These are phyloP conservation scores for California macrophylla DNA, from an alignment of 441 rosid species.

Conservation along the genomic window DNA sequence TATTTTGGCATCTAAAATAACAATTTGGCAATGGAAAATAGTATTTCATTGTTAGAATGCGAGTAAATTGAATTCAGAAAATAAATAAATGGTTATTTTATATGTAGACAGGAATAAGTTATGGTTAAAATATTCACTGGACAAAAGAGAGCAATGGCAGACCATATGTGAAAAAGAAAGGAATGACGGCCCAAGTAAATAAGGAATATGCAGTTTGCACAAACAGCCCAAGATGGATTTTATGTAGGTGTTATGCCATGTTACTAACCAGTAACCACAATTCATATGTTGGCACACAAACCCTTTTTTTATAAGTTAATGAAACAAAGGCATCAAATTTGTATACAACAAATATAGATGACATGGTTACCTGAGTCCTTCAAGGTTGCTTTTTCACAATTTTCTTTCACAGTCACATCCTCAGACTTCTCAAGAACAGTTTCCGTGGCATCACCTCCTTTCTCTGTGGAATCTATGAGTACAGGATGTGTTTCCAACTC, in stretches of 20 bases:
- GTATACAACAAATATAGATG: too few species aligned
- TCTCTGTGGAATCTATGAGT: slow-evolving; percentile 25
- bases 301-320: too few species aligned
- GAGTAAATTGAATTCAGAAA: neutral
- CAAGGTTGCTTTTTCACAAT: slow-evolving; percentile 22
- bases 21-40: neutral
- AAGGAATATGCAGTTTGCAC: neutral
- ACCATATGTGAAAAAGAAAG: neutral
- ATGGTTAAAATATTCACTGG: neutral
- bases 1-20: slow-evolving; percentile 20
- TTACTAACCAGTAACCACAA: neutral
- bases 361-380: slow-evolving; percentile 41
- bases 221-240: neutral
- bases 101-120: neutral
- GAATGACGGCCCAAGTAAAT: neutral
- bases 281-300: too few species aligned
- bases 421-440: slow-evolving; percentile 22
- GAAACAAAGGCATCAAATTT: neutral
- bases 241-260: neutral
- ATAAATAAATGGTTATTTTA: neutral
- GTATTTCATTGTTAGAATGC: neutral
- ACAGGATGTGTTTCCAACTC: slow-evolving; percentile 23
- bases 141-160: neutral
- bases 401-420: slow-evolving; percentile 27
- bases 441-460: slow-evolving; percentile 27